Evolutionary conservation across 1,139 yeast species (phyloP), one percentile per base, ranked within the genome.

Genomic region (Suhomyces bribrorum): DNA sequence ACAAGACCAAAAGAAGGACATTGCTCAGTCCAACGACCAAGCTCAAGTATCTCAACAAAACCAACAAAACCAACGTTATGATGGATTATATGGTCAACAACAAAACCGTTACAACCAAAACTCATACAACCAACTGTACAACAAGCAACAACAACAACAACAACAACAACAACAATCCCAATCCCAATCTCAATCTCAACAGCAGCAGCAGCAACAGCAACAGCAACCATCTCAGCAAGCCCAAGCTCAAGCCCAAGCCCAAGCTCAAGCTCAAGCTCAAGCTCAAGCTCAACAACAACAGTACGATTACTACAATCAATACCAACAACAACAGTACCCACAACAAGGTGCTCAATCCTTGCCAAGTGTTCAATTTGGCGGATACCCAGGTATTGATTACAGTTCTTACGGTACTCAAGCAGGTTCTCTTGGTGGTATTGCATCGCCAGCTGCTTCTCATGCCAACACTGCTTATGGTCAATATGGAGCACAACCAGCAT

Each of bases 301-400:
- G 43, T 62, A 53, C 49, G 69, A 62, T 45, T 62, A 62, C 59
- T 63, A 64, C 60, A 50, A 54, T 34, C 70, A 64, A 48, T 62
- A 59, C 53, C 73, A 66, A 48, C 72, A 65, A 50, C 64, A 59
- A 32, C 75, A 68, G 49, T 66, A 62, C 46, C 73, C 73, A 24
- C 73, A 66, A 53, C 73, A 66, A 48, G 64, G 63, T 34, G 61
- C 62, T 31, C 72, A 67, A 47, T 48, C 56, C 37, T 48, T 62
- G 34, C 73, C 73, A 42, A 71, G 66, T 36, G 64, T 60, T 26
- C 75, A 68, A 54, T 72, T 63, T 51, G 73, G 64, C 32, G 74
- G 66, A 31, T 70, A 66, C 58, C 76, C 77, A 31, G 73, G 71
- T 23, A 54, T 68, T 40, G 77, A 71, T 52, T 71, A 69, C 58